Percentiles rank a stretch among this genome's conserved stretches.
These are phyloP conservation scores for Rugonectria rugulosa DNA, from an alignment of 2,329 filamentous ascomycete species.

Conservation along the genomic window DNA sequence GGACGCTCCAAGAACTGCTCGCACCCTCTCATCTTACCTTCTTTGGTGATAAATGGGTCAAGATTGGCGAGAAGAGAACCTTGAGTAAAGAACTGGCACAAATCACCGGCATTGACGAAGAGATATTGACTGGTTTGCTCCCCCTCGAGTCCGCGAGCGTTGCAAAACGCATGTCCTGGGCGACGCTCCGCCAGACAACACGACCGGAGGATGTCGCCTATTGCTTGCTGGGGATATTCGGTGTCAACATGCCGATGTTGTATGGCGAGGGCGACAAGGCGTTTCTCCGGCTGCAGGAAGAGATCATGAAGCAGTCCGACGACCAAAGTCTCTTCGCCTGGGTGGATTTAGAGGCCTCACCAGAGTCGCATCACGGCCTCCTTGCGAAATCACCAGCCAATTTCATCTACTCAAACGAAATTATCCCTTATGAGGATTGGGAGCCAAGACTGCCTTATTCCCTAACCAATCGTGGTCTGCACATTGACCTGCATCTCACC, in stretches of 20 bases:
- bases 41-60: slow-evolving; percentile 17
- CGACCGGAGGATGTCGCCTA: slow-evolving; percentile 31
- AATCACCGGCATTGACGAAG: slow-evolving; percentile 22
- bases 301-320: slow-evolving; percentile 30
- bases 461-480: slow-evolving; percentile 39
- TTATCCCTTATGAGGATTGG: slow-evolving; percentile 43
- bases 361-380: slow-evolving; percentile 39
- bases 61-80: slow-evolving; percentile 7
- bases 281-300: slow-evolving; percentile 35
- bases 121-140: neutral
- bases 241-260: slow-evolving; percentile 31
- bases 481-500: slow-evolving; percentile 35
- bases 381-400: slow-evolving; percentile 57
- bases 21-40: slow-evolving; percentile 20
- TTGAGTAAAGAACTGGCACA: slow-evolving; percentile 1
- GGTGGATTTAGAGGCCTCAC: slow-evolving; percentile 16
- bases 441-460: slow-evolving; percentile 37
- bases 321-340: slow-evolving; percentile 32
- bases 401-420: slow-evolving; percentile 48
- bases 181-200: slow-evolving; percentile 24
- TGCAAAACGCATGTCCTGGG: slow-evolving; percentile 31
- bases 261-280: slow-evolving; percentile 33
- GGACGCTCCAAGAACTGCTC: slow-evolving; percentile 27
- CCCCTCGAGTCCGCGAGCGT: slow-evolving; percentile 14
- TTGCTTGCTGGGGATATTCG: slow-evolving; percentile 30